These are phyloP conservation scores for Teunomyces pallodes DNA, from an alignment of 805 yeast species.

Conservation along the genomic window DNA sequence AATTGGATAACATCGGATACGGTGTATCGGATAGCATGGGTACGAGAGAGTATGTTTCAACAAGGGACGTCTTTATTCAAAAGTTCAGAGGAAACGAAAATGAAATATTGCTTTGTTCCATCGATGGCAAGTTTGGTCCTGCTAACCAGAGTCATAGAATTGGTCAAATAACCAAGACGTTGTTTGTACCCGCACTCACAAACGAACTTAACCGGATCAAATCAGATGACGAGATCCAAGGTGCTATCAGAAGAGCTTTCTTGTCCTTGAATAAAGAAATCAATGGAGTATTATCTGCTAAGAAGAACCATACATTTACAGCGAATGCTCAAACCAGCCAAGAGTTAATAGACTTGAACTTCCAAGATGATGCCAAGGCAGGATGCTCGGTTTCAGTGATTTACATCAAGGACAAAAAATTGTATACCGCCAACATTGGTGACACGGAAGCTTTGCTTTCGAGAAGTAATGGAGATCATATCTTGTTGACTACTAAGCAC, in stretches of 20 bases:
- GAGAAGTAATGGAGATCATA: constrained; percentile 75
- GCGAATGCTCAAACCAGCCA: constrained; percentile 25
- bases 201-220: constrained; percentile 55
- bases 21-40: constrained; percentile 93
- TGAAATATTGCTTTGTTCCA: constrained; percentile 76
- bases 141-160: constrained; percentile 58
- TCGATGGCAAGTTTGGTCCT: constrained; percentile 76
- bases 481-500: constrained; percentile 71
- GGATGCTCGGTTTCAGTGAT: constrained; percentile 86
- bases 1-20: constrained; percentile 69
- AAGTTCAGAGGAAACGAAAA: constrained; percentile 82
- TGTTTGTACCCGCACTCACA: constrained; percentile 64
- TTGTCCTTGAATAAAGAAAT: constrained; percentile 78
- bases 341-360: constrained; percentile 47
- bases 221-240: constrained; percentile 51
- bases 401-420: constrained; percentile 65
- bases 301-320: constrained; percentile 39
- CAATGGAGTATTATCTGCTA: constrained; percentile 55
- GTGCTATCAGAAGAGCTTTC: constrained; percentile 81
- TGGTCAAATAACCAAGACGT: constrained; percentile 69
- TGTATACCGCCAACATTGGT: constrained; percentile 87
- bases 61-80: constrained; percentile 83
- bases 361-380: constrained; percentile 65
- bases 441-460: constrained; percentile 82
- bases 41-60: constrained; percentile 56